These are phyloP conservation scores for Ustilago trichophora DNA, from an alignment of 1,284 basidiomycete genomes.

Conservation along the genomic window DNA sequence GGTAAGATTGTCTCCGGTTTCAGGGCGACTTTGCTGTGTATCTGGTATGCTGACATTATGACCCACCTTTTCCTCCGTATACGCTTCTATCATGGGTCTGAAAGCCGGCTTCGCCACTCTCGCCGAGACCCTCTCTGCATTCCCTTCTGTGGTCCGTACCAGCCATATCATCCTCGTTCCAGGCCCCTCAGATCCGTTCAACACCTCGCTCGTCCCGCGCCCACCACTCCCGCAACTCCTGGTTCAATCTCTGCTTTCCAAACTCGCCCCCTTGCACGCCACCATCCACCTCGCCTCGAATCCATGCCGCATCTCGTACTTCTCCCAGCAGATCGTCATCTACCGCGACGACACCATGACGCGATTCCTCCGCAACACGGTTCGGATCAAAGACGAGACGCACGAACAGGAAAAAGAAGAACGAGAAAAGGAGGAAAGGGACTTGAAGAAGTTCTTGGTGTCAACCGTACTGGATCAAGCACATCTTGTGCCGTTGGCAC, in stretches of 20 bases:
- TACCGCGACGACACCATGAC: slow-evolving; percentile 94
- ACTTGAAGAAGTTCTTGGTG: slow-evolving; percentile 51
- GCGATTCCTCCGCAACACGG: slow-evolving; percentile 83
- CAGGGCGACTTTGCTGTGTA: too few relatives aligned
- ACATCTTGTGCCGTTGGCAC: slow-evolving; percentile 80
- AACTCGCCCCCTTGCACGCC: slow-evolving; percentile 22
- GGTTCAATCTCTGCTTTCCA: slow-evolving; percentile 68
- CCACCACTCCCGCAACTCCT: slow-evolving; percentile 71
- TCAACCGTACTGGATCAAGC: slow-evolving; percentile 67
- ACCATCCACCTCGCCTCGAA: slow-evolving; percentile 77
- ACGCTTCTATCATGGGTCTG: background rate
- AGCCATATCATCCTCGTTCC: slow-evolving; percentile 95
- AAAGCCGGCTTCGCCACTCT: slow-evolving; percentile 69
- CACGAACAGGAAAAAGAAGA: slow-evolving; percentile 39
- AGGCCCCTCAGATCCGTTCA: slow-evolving; percentile 84
- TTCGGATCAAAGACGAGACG: slow-evolving; percentile 55
- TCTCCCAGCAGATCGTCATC: slow-evolving; percentile 93
- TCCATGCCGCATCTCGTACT: slow-evolving; percentile 93
- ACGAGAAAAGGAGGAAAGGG: slow-evolving; percentile 56
- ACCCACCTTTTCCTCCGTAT: background rate
- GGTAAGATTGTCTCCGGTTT: slow-evolving; percentile 69
- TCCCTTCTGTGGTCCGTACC: slow-evolving; percentile 77
- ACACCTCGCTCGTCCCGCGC: slow-evolving; percentile 77
- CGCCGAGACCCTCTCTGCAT: slow-evolving; percentile 82
- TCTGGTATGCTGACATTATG: background rate